These are phyloP conservation scores for Serendipita indica DNA, from an alignment of 768 basidiomycete species.

Conservation along the genomic window DNA sequence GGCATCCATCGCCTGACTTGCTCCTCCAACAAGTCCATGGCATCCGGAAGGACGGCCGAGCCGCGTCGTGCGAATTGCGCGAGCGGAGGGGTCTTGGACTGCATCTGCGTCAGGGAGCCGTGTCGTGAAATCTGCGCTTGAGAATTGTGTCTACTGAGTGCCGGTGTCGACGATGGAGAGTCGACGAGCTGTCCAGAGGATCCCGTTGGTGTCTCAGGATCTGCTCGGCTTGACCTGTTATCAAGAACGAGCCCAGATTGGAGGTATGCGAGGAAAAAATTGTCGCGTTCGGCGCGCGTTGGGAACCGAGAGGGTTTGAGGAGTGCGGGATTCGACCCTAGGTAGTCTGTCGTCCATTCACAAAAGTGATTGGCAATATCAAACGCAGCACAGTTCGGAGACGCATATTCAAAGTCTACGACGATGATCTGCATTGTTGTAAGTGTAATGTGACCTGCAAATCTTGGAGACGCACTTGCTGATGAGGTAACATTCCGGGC, in stretches of 20 bases:
- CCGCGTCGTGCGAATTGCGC: background rate
- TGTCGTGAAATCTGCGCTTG: background rate
- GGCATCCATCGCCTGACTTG: constrained; percentile 84
- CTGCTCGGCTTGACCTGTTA: background rate
- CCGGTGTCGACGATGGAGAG: background rate
- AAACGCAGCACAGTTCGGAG: constrained; percentile 80
- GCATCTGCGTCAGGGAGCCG: background rate
- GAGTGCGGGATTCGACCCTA: constrained; percentile 49
- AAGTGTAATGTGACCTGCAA: background rate
- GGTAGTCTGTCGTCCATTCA: constrained; percentile 94
- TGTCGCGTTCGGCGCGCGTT: constrained; percentile 48
- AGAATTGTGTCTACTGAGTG: background rate
- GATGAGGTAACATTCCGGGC: constrained; percentile 52
- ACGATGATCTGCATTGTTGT: constrained; percentile 71
- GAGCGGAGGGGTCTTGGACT: background rate
- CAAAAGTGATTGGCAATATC: constrained; percentile 97
- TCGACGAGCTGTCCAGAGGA: background rate
- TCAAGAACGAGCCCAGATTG: constrained; percentile 11
- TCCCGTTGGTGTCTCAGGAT: background rate
- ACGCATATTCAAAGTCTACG: constrained; percentile 96
- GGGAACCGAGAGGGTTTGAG: constrained; percentile 58
- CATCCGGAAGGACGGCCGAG: constrained; percentile 17
- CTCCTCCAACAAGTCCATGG: constrained; percentile 47
- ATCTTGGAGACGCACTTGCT: constrained; percentile 39
- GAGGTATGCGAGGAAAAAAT: constrained; percentile 80